Evolutionary conservation across 331 rosid species (phyloP).

Genomic region (Dryas integrifolia): DNA sequence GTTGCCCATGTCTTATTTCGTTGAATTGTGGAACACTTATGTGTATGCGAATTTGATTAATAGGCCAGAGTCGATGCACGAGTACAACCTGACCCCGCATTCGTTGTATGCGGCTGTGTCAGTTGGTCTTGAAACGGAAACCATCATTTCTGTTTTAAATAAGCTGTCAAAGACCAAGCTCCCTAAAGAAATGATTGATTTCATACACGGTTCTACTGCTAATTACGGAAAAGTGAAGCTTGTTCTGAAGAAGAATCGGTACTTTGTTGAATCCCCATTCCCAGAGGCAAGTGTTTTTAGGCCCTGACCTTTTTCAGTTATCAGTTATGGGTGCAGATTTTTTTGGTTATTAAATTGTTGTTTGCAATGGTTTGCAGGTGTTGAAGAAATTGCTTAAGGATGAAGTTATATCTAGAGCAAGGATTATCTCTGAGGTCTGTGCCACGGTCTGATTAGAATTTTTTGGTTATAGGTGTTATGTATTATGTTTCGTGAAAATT

Average conservation of each 20-base stretch:
- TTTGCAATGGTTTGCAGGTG: conserved; percentile 49
- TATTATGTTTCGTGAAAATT: background rate
- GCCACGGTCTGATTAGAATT: conserved; percentile 11
- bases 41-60: conserved; percentile 22
- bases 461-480: background rate
- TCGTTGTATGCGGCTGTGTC: conserved; percentile 90
- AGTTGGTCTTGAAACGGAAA: conserved; percentile 83
- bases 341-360: conserved; percentile 16
- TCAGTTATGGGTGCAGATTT: background rate
- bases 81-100: conserved; percentile 85
- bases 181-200: conserved; percentile 82
- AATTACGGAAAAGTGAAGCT: conserved; percentile 96
- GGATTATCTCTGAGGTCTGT: conserved; percentile 71
- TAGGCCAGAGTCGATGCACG: conserved; percentile 96
- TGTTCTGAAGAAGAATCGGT: conserved; percentile 82
- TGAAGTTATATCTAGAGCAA: conserved; percentile 58
- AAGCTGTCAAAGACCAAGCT: conserved; percentile 88
- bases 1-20: background rate
- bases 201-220: conserved; percentile 76
- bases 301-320: conserved; percentile 3
- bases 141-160: conserved; percentile 65
- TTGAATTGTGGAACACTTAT: background rate
- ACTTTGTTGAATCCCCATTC: conserved; percentile 79
- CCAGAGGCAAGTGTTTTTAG: conserved; percentile 56
- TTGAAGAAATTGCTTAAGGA: conserved; percentile 81